phyloP scores from a whole-genome alignment of 345 rosid genomes.

The Moricandia arvensis region DNA sequence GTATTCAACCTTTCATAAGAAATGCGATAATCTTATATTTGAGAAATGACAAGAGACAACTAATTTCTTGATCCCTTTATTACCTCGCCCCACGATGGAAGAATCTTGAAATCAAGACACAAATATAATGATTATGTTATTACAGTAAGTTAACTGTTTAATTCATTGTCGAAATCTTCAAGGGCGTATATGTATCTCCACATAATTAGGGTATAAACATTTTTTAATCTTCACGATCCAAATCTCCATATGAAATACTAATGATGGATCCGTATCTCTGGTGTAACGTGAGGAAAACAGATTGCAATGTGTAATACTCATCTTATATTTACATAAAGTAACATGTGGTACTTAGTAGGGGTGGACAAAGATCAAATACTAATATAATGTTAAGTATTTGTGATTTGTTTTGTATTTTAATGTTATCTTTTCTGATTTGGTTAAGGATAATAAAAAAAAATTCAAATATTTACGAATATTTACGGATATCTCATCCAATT shows the following conservation, averaged over 20 bases:
- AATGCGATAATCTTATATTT: conserved; percentile 6
- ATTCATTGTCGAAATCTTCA: not conserved
- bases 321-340: not conserved
- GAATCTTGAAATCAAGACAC: conserved; percentile 1
- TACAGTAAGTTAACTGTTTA: not conserved
- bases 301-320: not conserved
- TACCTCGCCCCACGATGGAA: conserved; percentile 14
- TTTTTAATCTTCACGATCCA: not conserved
- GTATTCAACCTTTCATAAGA: not conserved
- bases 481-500: too few relatives aligned
- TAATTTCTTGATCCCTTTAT: not conserved
- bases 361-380: too few relatives aligned
- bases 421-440: too few relatives aligned
- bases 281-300: conserved; percentile 1
- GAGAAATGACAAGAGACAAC: conserved; percentile 22
- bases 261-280: conserved; percentile 12
- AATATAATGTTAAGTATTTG: too few relatives aligned
- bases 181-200: not conserved
- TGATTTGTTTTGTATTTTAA: too few relatives aligned
- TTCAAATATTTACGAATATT: too few relatives aligned
- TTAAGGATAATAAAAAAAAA: too few relatives aligned
- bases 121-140: not conserved
- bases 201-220: not conserved
- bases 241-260: too few relatives aligned
- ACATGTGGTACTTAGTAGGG: too few relatives aligned